Evolutionary conservation across 1,139 yeast species (phyloP).

Genomic region (Kluyveromyces sp.): DNA sequence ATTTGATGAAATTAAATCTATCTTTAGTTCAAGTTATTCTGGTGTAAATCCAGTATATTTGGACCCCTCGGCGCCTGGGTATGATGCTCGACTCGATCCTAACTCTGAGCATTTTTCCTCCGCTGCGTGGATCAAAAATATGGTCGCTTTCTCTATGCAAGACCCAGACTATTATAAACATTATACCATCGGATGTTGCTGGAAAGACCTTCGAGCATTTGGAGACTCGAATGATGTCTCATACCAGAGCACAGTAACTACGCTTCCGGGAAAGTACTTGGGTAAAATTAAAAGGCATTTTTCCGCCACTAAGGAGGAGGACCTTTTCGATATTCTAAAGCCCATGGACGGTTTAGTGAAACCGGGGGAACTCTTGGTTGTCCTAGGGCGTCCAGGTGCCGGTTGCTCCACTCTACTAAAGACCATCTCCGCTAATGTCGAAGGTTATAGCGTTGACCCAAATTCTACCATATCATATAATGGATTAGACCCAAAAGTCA

Average conservation of each 20-base stretch:
- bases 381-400: slow-evolving; percentile 76
- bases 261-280: slow-evolving; percentile 33
- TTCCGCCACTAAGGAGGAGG: slow-evolving; percentile 22
- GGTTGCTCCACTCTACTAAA: slow-evolving; percentile 78
- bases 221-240: slow-evolving; percentile 76
- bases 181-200: slow-evolving; percentile 59
- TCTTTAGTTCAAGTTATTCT: slow-evolving; percentile 4
- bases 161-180: slow-evolving; percentile 63
- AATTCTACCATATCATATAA: slow-evolving; percentile 44
- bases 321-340: slow-evolving; percentile 48
- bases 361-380: slow-evolving; percentile 72
- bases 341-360: slow-evolving; percentile 59
- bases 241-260: slow-evolving; percentile 66
- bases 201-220: slow-evolving; percentile 57
- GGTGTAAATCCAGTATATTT: slow-evolving; percentile 20
- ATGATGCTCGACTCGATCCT: slow-evolving; percentile 47
- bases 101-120: slow-evolving; percentile 49
- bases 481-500: slow-evolving; percentile 43
- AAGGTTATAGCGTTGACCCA: slow-evolving; percentile 56
- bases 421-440: slow-evolving; percentile 60
- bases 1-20: slow-evolving; percentile 1
- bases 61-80: slow-evolving; percentile 16
- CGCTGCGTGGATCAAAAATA: slow-evolving; percentile 65
- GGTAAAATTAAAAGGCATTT: slow-evolving; percentile 20
- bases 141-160: slow-evolving; percentile 45